Conservation (phyloP, 2,329 filamentous ascomycete species). For the Verticillium albo-atrum region DNA sequence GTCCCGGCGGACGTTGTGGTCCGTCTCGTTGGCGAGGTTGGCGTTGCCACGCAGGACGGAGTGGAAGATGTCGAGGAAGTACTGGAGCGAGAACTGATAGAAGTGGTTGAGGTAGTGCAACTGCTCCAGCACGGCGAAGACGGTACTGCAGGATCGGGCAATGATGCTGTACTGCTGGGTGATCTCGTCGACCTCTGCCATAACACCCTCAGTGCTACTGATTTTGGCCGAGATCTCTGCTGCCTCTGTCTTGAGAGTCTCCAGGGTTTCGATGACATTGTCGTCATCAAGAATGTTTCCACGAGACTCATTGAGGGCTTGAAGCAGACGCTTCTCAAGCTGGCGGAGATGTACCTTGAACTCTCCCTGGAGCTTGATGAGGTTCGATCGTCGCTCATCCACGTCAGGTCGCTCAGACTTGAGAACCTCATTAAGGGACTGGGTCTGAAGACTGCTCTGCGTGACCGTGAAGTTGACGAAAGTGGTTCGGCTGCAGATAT, state of each 20-base stretch:
- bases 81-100: conserved; percentile 98
- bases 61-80: conserved; percentile 97
- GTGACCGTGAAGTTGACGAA: conserved; percentile 99
- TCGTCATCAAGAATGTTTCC: conserved; percentile 98
- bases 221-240: conserved; percentile 96
- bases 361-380: conserved; percentile 98
- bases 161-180: conserved; percentile 92
- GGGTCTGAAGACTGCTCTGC: conserved; percentile 96
- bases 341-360: conserved; percentile 98
- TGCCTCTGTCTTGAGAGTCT: conserved; percentile 96
- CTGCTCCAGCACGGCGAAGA: conserved; percentile 95
- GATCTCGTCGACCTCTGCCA: conserved; percentile 95
- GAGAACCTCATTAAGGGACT: conserved; percentile 94
- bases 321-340: conserved; percentile 87
- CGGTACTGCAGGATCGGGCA: conserved; percentile 90
- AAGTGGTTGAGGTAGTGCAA: conserved; percentile 98
- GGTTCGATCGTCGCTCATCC: conserved; percentile 90
- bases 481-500: conserved; percentile 96
- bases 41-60: conserved; percentile 80
- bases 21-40: conserved; percentile 63
- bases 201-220: conserved; percentile 92
- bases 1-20: conserved; percentile 77
- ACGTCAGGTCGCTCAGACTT: conserved; percentile 97
- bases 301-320: conserved; percentile 93
- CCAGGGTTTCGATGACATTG: conserved; percentile 94